Base-by-base conservation (phyloP, 345 rosid species). In the Ceriops tagal region DNA sequence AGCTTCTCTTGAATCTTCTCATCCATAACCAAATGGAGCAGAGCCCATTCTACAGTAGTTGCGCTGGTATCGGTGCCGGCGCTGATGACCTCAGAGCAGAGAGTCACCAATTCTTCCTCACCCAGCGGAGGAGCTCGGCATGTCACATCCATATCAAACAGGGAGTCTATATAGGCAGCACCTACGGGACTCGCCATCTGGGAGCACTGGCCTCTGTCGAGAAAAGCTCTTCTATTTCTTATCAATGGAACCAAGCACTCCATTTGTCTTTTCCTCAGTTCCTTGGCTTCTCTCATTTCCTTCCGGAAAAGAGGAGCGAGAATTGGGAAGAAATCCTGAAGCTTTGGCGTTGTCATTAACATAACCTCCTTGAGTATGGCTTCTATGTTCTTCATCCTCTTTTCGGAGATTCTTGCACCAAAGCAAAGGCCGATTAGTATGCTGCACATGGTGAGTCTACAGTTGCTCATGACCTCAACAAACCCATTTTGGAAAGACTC, bases 31-130 rank as follows among this genome's bases (percentile, higher is more conserved):
- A 91, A 67, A 73, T 89, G 89, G 56, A 83, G 82, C 66, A 93
- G 61, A 28, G 97, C 92, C 98, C 98, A 93, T 69, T 93, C 98
- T 24, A 81, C 81, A 1, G 92, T 78, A 1, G 97, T 93, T 8
- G 98, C 97, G 32, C 92, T 88, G 0, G 98, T 93, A 22, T 93
- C 98, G 1, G 98, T 93, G 28, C 98, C 98, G 0, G 98, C 98
- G n/a, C 91, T 89, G 35, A 93, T 83, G 16, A 82, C 83, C 77
- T 93, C 98, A 13, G 98, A 93, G 73, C 92, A 87, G 0, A 93
- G 62, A 8, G 98, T 93, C 47, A 92, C 97, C 5, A 81, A 81
- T 81, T 93, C 98, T 62, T 87, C 87, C 0, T 91, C 96, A 0
- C 88, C 79, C 5, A 91, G 73, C 26, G 73, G 73, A 1, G 83